phyloP scores from a whole-genome alignment of 1,284 basidiomycete genomes.

The Tremellales sp. region DNA sequence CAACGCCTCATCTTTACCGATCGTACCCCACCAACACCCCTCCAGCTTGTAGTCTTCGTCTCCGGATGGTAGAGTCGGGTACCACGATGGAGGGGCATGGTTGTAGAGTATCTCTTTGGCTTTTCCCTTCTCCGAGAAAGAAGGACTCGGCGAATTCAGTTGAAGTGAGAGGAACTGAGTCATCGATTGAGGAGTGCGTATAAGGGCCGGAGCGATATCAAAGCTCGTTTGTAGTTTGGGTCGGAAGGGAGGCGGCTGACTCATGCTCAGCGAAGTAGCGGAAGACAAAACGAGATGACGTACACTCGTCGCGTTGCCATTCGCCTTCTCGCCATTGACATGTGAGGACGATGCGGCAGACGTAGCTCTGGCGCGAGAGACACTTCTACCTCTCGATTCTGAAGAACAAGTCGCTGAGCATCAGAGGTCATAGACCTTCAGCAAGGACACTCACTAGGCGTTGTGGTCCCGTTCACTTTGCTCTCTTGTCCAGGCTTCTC shows the following conservation, averaged over 20 bases:
- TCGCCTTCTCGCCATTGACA: too few species aligned
- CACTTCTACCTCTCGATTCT: too few species aligned
- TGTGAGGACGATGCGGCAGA: too few species aligned
- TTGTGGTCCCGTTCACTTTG: too few species aligned
- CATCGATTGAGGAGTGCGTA: conserved; percentile 77
- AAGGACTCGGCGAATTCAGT: conserved; percentile 32
- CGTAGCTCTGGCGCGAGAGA: too few species aligned
- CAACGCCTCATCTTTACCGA: conserved; percentile 36
- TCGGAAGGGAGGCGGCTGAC: conserved; percentile 35
- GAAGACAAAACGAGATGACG: not conserved
- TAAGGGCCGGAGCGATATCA: conserved; percentile 57
- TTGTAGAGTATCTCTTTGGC: conserved; percentile 35
- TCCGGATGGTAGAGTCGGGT: conserved; percentile 24
- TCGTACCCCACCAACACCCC: conserved; percentile 43
- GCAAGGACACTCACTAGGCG: too few species aligned
- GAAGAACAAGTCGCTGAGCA: too few species aligned
- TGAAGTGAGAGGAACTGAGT: conserved; percentile 31
- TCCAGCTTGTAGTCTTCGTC: conserved; percentile 39
- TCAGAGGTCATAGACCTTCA: too few species aligned
- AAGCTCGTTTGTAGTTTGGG: conserved; percentile 39
- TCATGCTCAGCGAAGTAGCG: not conserved
- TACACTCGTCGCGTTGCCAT: too few species aligned
- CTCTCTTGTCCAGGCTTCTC: too few species aligned
- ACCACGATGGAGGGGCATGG: conserved; percentile 38
- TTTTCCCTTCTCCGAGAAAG: conserved; percentile 42